Conservation (phyloP, 441 rosid species). For the Euphorbia schlechtendalii region DNA sequence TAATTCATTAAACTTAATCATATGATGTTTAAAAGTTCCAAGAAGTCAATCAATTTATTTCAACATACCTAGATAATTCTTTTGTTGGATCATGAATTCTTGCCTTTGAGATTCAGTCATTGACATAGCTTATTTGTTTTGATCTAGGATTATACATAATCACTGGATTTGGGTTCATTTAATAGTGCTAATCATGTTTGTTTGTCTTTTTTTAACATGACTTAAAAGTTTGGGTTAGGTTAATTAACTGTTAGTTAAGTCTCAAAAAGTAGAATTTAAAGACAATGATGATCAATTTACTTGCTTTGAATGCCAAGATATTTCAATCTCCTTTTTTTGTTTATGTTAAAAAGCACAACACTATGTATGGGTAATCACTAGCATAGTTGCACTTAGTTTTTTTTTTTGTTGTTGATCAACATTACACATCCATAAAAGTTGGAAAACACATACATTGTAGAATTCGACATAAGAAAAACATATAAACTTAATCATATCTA, state of each 20-base stretch:
- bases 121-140: too few relatives aligned
- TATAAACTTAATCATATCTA: too few relatives aligned
- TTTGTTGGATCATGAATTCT: too few relatives aligned
- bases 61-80: too few relatives aligned
- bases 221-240: neutral
- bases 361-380: neutral
- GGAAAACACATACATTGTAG: neutral
- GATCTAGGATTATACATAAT: neutral
- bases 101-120: too few relatives aligned
- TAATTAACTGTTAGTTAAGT: slow-evolving; percentile 2
- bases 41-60: too few relatives aligned
- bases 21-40: too few relatives aligned
- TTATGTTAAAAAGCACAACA: slow-evolving; percentile 9
- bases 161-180: neutral
- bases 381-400: too few relatives aligned
- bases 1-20: too few relatives aligned
- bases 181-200: neutral
- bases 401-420: too few relatives aligned
- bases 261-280: slow-evolving; percentile 6
- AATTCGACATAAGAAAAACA: too few relatives aligned
- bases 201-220: neutral
- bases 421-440: neutral
- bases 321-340: neutral
- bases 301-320: slow-evolving; percentile 16
- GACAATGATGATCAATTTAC: slow-evolving; percentile 9